Conservation (phyloP, 306 rosid species). For the Castanea sativa region DNA sequence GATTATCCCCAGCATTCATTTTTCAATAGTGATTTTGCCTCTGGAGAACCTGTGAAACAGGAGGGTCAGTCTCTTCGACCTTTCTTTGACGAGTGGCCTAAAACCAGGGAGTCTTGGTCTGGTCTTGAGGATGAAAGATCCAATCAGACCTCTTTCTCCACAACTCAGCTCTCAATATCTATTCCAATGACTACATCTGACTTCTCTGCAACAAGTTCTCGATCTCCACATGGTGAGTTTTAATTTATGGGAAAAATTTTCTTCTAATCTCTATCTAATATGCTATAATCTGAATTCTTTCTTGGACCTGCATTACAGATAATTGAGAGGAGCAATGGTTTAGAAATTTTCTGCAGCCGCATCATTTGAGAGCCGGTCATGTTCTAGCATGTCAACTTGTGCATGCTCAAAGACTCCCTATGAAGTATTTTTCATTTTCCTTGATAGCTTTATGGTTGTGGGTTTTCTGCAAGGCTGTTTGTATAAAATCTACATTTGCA, state of each 20-base stretch:
- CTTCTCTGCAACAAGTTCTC: slow-evolving; percentile 36
- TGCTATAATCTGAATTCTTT: background rate
- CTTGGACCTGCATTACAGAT: slow-evolving; percentile 16
- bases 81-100: slow-evolving; percentile 49
- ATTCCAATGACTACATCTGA: slow-evolving; percentile 43
- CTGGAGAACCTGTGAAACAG: slow-evolving; percentile 31
- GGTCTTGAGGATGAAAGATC: slow-evolving; percentile 47
- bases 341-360: slow-evolving; percentile 2
- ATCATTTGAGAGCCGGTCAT: background rate
- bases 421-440: background rate
- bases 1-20: slow-evolving; percentile 32
- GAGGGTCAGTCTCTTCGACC: slow-evolving; percentile 51
- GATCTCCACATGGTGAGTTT: slow-evolving; percentile 41
- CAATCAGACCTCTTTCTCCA: slow-evolving; percentile 45
- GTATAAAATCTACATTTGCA: slow-evolving; percentile 9
- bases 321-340: slow-evolving; percentile 25
- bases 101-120: slow-evolving; percentile 45
- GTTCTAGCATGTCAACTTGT: background rate
- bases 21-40: slow-evolving; percentile 24
- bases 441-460: slow-evolving; percentile 5
- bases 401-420: background rate
- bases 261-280: background rate
- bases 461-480: slow-evolving; percentile 13
- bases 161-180: slow-evolving; percentile 52
- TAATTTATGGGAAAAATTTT: background rate